These are phyloP conservation scores for Candida railenensis DNA, from an alignment of 805 yeast genomes.

Conservation along the genomic window DNA sequence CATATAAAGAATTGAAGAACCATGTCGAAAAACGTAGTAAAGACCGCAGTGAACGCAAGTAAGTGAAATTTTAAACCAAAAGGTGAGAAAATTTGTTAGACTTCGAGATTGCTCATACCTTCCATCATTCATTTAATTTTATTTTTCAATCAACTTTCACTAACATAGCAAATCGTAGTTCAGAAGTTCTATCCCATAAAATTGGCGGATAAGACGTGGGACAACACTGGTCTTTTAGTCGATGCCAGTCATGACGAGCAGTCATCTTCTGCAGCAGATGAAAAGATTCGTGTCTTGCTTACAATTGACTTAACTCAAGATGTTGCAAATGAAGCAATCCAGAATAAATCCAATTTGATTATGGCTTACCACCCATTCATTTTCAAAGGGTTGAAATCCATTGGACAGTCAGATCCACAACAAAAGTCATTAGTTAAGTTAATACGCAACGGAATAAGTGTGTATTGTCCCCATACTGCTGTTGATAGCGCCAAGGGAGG, in stretches of 20 bases:
- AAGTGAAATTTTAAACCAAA: constrained; percentile 15
- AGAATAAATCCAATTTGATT: constrained; percentile 50
- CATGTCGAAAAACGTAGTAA: constrained; percentile 45
- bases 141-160: not conserved
- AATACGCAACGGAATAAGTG: constrained; percentile 77
- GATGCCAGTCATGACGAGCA: constrained; percentile 51
- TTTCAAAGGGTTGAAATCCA: constrained; percentile 79
- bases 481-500: constrained; percentile 92
- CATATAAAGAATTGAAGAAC: not conserved
- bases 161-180: constrained; percentile 34
- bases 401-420: constrained; percentile 68
- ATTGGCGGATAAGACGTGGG: constrained; percentile 90
- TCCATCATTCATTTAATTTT: no score
- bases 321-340: constrained; percentile 85
- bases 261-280: constrained; percentile 6
- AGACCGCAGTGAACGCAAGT: constrained; percentile 38
- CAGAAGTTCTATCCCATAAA: constrained; percentile 77
- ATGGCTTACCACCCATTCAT: constrained; percentile 93
- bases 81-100: no score
- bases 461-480: constrained; percentile 95
- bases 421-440: constrained; percentile 72
- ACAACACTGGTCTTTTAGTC: constrained; percentile 87
- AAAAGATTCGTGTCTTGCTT: constrained; percentile 47
- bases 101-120: no score
- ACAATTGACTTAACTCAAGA: constrained; percentile 82